phyloP scores from a whole-genome alignment of 192 early-diverging fungal genomes.

The Mortierella hygrophila region DNA sequence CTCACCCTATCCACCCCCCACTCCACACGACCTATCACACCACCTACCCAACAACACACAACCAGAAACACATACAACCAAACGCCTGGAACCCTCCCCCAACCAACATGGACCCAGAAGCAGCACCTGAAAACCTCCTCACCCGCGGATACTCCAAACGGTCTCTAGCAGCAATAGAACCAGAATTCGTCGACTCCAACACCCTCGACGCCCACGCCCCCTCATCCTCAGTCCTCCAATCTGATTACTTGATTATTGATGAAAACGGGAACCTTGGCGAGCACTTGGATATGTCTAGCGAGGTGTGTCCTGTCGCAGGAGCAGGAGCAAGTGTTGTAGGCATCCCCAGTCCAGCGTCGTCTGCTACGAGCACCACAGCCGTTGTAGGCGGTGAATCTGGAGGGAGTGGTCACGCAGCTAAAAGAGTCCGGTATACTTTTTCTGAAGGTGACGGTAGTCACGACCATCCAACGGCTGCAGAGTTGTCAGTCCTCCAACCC shows the following conservation, averaged over 20 bases:
- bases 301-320: not conserved
- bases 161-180: slow-evolving; percentile 35
- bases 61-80: not conserved
- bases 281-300: slow-evolving; percentile 21
- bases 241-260: slow-evolving; percentile 35
- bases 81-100: not conserved
- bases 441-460: not conserved
- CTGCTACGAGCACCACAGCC: not conserved
- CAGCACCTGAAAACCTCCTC: slow-evolving; percentile 27
- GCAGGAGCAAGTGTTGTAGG: too few relatives aligned
- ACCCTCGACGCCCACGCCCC: slow-evolving; percentile 42
- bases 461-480: slow-evolving; percentile 10
- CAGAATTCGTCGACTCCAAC: slow-evolving; percentile 45
- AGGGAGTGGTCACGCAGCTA: slow-evolving; percentile 4
- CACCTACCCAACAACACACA: not conserved
- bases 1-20: not conserved
- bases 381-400: not conserved
- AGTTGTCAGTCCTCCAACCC: slow-evolving; percentile 35
- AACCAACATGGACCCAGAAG: slow-evolving; percentile 3
- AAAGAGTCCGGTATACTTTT: slow-evolving; percentile 19
- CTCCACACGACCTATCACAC: too few relatives aligned
- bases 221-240: slow-evolving; percentile 33
- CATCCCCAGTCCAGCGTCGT: too few relatives aligned
- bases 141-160: slow-evolving; percentile 29
- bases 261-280: slow-evolving; percentile 25